Conservation (phyloP, 495 filamentous ascomycete species). For the Immersiella caudata region DNA sequence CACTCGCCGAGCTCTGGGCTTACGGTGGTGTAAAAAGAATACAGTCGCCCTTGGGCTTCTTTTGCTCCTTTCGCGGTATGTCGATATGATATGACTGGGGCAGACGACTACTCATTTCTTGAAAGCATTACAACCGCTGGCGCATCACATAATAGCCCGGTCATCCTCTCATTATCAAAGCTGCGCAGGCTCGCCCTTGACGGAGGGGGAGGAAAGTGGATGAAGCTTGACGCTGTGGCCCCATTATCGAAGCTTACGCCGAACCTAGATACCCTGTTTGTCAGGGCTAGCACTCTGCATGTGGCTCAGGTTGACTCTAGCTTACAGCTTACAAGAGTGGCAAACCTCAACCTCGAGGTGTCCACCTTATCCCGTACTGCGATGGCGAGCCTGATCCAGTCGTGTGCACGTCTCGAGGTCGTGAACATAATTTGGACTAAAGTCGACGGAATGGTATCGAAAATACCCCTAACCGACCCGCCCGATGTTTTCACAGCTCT, state of each 20-base stretch:
- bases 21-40: neutral
- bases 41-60: neutral
- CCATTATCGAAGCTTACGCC: neutral
- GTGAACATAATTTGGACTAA: neutral
- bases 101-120: too few species aligned
- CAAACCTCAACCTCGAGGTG: neutral
- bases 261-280: neutral
- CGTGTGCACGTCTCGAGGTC: neutral
- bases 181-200: neutral
- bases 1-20: neutral
- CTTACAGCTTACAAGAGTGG: neutral
- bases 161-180: neutral
- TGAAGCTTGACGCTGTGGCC: neutral
- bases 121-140: too few species aligned
- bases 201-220: neutral
- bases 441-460: too few species aligned
- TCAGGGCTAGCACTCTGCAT: neutral
- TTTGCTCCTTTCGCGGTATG: too few species aligned
- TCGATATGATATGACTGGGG: too few species aligned
- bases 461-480: too few species aligned
- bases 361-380: neutral
- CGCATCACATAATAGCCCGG: too few species aligned
- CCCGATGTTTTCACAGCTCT: neutral
- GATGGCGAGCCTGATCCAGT: neutral
- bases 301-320: neutral